Evolutionary conservation across 2,329 filamentous ascomycete species (phyloP).

Genomic region (Claviceps sp.): DNA sequence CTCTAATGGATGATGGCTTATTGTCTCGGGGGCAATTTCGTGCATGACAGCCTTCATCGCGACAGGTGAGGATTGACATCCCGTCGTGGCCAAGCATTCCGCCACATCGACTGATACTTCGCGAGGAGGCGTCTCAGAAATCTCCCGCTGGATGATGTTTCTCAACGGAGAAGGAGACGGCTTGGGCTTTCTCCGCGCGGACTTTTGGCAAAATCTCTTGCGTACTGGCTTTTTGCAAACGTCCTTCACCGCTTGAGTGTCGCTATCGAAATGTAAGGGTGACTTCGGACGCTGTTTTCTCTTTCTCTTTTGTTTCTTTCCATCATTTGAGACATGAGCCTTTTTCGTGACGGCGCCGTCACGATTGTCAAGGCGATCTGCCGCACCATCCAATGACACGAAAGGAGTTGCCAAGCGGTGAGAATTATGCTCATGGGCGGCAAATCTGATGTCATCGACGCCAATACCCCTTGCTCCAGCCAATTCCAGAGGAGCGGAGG

Average conservation of each 20-base stretch:
- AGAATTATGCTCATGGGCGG: not conserved
- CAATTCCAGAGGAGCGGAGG: not conserved
- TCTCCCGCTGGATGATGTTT: not conserved
- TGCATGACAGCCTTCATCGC: not conserved
- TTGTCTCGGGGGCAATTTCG: not conserved
- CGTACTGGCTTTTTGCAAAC: slow-evolving; percentile 1
- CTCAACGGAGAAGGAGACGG: not conserved
- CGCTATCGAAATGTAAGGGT: slow-evolving; percentile 20
- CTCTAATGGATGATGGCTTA: not conserved
- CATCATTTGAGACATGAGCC: not conserved
- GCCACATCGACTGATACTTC: too few species aligned
- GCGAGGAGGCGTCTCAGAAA: not conserved
- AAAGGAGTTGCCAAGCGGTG: not conserved
- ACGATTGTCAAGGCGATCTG: not conserved
- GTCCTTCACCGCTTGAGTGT: slow-evolving; percentile 14
- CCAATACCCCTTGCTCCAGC: not conserved
- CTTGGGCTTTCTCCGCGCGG: not conserved
- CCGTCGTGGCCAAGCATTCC: not conserved
- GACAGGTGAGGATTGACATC: not conserved
- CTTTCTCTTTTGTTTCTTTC: slow-evolving; percentile 9
- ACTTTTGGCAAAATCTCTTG: not conserved
- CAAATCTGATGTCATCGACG: not conserved
- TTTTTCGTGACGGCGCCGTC: not conserved
- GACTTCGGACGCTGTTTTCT: slow-evolving; percentile 22
- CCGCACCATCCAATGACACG: not conserved